Evolutionary conservation across 2,329 filamentous ascomycete genomes (phyloP).

Genomic region (Pseudomassariella vexata): DNA sequence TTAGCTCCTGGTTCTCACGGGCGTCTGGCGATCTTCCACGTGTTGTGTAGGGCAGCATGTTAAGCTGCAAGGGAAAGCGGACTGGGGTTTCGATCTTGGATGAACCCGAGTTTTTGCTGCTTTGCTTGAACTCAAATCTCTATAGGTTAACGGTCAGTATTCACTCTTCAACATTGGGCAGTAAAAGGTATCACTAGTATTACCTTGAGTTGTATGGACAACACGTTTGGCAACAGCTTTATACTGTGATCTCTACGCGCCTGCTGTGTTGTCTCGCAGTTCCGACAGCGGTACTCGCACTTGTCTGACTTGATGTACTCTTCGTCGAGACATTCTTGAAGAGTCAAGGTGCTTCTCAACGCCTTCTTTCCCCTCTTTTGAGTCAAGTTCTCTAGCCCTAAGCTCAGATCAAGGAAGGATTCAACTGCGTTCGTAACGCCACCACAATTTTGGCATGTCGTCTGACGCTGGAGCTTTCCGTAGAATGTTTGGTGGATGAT

Average conservation of each 20-base stretch:
- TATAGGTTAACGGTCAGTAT: constrained; percentile 17
- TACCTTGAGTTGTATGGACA: constrained; percentile 91
- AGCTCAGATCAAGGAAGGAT: constrained; percentile 83
- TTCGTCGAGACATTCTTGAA: constrained; percentile 73
- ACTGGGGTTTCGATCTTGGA: constrained; percentile 87
- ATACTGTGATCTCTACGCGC: constrained; percentile 81
- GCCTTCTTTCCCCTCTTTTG: constrained; percentile 58
- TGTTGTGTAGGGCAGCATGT: constrained; percentile 86
- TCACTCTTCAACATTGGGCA: constrained; percentile 1
- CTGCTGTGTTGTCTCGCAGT: constrained; percentile 70
- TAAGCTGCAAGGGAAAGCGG: constrained; percentile 78
- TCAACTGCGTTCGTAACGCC: constrained; percentile 79
- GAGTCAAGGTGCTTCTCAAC: constrained; percentile 46
- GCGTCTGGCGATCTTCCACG: constrained; percentile 47
- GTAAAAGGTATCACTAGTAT: too few relatives aligned
- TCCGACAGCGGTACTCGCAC: constrained; percentile 82
- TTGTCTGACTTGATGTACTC: constrained; percentile 84
- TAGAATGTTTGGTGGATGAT: constrained; percentile 94
- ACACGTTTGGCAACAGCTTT: constrained; percentile 77
- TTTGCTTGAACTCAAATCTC: constrained; percentile 69
- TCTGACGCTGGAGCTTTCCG: constrained; percentile 83
- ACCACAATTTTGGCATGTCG: constrained; percentile 83
- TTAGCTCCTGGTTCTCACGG: constrained; percentile 48
- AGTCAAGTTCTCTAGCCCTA: constrained; percentile 72
- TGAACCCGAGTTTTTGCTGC: constrained; percentile 59